phyloP scores from a whole-genome alignment of 1,139 yeast species.

The Ashbya aceris region DNA sequence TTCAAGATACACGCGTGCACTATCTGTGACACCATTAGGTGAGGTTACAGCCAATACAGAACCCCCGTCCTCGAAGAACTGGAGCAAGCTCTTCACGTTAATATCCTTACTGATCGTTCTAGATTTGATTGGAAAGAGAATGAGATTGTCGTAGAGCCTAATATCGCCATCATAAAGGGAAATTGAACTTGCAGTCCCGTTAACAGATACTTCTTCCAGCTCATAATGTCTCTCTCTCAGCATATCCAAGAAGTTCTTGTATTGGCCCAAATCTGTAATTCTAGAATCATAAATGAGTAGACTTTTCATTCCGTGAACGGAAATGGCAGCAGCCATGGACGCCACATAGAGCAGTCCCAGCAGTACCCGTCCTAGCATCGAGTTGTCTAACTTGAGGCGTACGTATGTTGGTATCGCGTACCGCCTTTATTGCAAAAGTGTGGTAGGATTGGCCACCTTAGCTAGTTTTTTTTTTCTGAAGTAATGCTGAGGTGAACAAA shows the following conservation, averaged over 20 bases:
- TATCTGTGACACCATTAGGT: slow-evolving; percentile 56
- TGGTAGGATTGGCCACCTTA: too few species aligned
- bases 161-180: slow-evolving; percentile 36
- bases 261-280: slow-evolving; percentile 23
- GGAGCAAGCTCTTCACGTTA: slow-evolving; percentile 36
- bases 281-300: slow-evolving; percentile 33
- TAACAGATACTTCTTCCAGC: slow-evolving; percentile 15
- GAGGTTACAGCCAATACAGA: slow-evolving; percentile 57
- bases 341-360: not conserved
- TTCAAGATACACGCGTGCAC: slow-evolving; percentile 56
- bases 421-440: too few species aligned
- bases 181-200: slow-evolving; percentile 26
- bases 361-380: not conserved
- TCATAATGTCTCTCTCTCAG: slow-evolving; percentile 28
- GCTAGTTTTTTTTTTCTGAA: too few species aligned
- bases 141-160: slow-evolving; percentile 42
- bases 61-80: slow-evolving; percentile 59
- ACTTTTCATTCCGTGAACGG: slow-evolving; percentile 24
- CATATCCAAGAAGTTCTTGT: slow-evolving; percentile 28
- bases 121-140: slow-evolving; percentile 44
- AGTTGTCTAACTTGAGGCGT: not conserved
- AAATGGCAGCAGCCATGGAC: slow-evolving; percentile 8
- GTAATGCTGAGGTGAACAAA: too few species aligned
- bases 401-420: too few species aligned
- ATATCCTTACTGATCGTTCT: slow-evolving; percentile 37